These are phyloP conservation scores for Parachlorella kessleri DNA, from an alignment of 139 green algal species.

Conservation along the genomic window DNA sequence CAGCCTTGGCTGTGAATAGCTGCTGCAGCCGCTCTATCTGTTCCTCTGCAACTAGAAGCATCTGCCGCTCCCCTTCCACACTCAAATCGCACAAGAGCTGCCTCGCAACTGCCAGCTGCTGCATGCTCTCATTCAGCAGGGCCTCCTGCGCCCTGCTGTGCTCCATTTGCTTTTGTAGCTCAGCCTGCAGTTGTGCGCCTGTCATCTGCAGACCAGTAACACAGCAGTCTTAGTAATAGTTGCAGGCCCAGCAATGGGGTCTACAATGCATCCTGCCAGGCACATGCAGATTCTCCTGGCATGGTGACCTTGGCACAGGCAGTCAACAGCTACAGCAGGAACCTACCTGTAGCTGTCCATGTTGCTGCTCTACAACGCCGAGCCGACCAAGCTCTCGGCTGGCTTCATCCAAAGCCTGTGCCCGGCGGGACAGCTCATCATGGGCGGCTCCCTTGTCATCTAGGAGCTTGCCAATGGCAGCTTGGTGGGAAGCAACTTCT, in stretches of 20 bases:
- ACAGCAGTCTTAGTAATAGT: no score
- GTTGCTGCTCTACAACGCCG: no score
- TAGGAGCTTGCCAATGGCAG: conserved; percentile 28
- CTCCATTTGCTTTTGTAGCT: conserved; percentile 13
- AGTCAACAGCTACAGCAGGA: no score
- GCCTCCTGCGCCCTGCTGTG: conserved; percentile 15
- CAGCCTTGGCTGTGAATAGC: not conserved
- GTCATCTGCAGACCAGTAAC: not conserved
- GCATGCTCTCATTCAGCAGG: conserved; percentile 35
- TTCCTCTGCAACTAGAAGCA: conserved; percentile 12
- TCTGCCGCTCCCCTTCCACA: conserved; percentile 6
- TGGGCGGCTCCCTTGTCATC: conserved; percentile 30
- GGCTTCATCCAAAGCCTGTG: conserved; percentile 7
- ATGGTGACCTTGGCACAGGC: no score
- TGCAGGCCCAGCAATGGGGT: no score
- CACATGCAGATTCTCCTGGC: no score
- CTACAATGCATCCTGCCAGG: no score
- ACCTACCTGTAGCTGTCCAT: no score
- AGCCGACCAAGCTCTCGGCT: not conserved
- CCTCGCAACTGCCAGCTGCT: conserved; percentile 39
- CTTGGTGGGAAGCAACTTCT: conserved; percentile 21
- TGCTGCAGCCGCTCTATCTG: conserved; percentile 2
- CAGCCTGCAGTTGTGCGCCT: conserved; percentile 8
- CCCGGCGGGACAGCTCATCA: conserved; percentile 35
- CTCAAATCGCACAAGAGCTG: conserved; percentile 40